Conservation (phyloP, 352 stramenopile species). For the Phytophthora cajani region DNA sequence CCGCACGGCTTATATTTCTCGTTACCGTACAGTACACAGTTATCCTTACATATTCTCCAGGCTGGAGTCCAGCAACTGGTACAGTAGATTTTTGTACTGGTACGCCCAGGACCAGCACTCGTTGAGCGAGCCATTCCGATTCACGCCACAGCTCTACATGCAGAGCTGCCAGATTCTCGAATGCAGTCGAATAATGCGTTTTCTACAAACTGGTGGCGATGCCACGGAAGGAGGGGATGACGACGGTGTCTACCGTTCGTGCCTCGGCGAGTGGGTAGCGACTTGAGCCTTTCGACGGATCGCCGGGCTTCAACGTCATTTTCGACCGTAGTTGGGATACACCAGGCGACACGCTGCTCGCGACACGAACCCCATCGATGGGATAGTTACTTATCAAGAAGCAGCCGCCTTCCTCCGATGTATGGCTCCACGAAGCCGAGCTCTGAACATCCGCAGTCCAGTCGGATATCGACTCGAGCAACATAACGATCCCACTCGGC, state of each 20-base stretch:
- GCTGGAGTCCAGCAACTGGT: too few species aligned
- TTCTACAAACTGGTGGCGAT: constrained; percentile 19
- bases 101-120: too few species aligned
- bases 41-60: too few species aligned
- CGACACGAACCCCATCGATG: background rate
- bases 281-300: background rate
- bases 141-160: background rate
- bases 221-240: constrained; percentile 10
- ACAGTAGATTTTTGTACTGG: too few species aligned
- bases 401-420: constrained; percentile 9
- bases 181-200: constrained; percentile 12
- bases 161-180: background rate
- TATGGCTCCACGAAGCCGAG: constrained; percentile 1
- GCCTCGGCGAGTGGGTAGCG: background rate
- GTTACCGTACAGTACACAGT: too few species aligned
- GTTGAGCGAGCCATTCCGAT: background rate
- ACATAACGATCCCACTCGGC: background rate
- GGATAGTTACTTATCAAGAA: constrained; percentile 6
- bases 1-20: too few species aligned
- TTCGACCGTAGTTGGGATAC: constrained; percentile 10
- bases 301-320: constrained; percentile 7
- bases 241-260: background rate
- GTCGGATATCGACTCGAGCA: constrained; percentile 8
- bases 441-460: background rate
- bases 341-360: background rate